Evolutionary conservation across 441 rosid species (phyloP).

Genomic region (Populus hybrid): DNA sequence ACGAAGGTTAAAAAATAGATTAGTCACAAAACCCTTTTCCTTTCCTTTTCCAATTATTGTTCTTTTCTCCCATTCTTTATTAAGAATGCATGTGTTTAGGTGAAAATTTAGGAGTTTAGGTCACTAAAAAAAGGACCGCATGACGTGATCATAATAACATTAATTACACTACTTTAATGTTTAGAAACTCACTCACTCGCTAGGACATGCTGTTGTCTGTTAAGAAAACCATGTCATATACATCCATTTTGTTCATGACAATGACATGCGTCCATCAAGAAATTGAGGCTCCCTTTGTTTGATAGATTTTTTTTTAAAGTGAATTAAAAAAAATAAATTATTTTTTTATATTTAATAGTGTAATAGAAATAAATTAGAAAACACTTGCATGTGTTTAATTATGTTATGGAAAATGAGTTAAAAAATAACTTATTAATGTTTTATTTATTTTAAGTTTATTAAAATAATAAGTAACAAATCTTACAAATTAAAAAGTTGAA

Average conservation of each 20-base stretch:
- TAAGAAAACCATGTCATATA: conserved; percentile 5
- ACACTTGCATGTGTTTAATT: no score
- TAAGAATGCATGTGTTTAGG: background rate
- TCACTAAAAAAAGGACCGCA: background rate
- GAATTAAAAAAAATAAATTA: no score
- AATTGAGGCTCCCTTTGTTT: no score
- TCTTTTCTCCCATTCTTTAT: background rate
- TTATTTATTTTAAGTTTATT: no score
- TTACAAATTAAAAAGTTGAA: no score
- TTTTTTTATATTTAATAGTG: no score
- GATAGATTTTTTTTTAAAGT: no score
- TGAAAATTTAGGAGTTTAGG: conserved; percentile 3
- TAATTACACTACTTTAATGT: background rate
- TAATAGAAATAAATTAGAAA: no score
- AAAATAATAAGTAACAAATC: no score
- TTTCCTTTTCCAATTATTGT: background rate
- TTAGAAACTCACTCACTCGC: background rate
- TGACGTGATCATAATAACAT: background rate
- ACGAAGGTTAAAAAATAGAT: background rate
- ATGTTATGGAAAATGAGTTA: no score
- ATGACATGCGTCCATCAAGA: background rate
- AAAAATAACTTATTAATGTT: no score
- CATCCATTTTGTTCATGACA: background rate
- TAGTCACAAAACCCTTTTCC: background rate
- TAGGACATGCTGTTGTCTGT: conserved; percentile 2